Conservation (phyloP, 768 basidiomycete genomes). For the Trametes cinnabarina region DNA sequence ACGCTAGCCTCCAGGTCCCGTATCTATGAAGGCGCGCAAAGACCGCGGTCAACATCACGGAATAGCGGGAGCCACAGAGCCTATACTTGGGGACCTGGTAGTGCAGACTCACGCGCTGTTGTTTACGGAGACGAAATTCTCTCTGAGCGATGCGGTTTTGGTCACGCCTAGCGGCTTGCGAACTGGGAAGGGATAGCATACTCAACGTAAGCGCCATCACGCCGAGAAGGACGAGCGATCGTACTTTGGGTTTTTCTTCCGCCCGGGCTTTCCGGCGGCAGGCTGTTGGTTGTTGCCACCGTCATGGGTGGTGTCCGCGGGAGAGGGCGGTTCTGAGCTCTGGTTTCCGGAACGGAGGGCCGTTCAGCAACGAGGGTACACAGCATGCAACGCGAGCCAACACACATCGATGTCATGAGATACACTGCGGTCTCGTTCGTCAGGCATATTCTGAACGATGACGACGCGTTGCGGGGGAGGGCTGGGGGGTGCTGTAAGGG, state of each 20-base stretch:
- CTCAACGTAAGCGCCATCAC: conserved; percentile 32
- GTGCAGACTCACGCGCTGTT: conserved; percentile 61
- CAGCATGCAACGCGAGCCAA: conserved; percentile 7
- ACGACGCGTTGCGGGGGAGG: background rate
- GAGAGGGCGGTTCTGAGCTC: conserved; percentile 72
- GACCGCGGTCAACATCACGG: background rate
- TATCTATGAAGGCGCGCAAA: conserved; percentile 52
- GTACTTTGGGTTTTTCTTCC: conserved; percentile 90
- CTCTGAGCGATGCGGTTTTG: conserved; percentile 92
- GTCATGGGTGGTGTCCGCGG: conserved; percentile 22
- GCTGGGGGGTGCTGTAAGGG: too few species aligned
- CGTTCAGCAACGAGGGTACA: conserved; percentile 1
- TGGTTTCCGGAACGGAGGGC: conserved; percentile 25
- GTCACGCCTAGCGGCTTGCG: conserved; percentile 83
- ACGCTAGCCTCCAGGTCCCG: conserved; percentile 93
- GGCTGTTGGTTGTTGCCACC: conserved; percentile 12
- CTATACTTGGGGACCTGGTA: background rate
- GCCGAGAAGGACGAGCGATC: conserved; percentile 25
- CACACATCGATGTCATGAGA: conserved; percentile 57
- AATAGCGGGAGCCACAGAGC: background rate
- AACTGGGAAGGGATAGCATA: conserved; percentile 45
- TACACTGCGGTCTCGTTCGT: conserved; percentile 58
- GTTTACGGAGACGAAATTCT: conserved; percentile 89
- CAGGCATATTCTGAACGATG: conserved; percentile 50
- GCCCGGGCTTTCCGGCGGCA: conserved; percentile 55